Conservation (phyloP, 345 rosid genomes). For the Gossypium sturtianum region DNA sequence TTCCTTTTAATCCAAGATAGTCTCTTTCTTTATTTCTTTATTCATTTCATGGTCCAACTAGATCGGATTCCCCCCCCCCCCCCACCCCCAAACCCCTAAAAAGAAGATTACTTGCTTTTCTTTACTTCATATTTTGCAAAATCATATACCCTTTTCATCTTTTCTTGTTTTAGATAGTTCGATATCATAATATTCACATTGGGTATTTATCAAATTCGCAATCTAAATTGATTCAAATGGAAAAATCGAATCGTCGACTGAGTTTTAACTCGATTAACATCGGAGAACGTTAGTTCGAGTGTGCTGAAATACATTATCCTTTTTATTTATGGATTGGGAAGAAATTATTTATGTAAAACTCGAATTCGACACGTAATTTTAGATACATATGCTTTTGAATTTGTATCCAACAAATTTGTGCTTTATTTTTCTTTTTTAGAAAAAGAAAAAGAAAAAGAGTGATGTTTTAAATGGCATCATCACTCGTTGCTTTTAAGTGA, state of each 20-base stretch:
- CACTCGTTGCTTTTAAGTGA: background rate
- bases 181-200: too few species aligned
- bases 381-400: too few species aligned
- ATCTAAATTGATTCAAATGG: too few species aligned
- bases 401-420: background rate
- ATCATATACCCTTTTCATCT: background rate
- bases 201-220: too few species aligned
- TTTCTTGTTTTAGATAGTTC: too few species aligned
- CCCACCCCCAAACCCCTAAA: background rate
- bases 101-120: conserved; percentile 10
- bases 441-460: too few species aligned
- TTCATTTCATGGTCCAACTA: conserved; percentile 9
- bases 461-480: background rate
- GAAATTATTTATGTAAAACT: too few species aligned
- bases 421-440: too few species aligned
- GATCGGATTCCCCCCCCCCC: background rate
- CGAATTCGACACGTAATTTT: too few species aligned
- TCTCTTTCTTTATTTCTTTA: background rate
- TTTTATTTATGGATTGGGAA: too few species aligned
- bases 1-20: conserved; percentile 20
- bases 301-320: too few species aligned
- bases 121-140: conserved; percentile 8
- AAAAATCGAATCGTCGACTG: accelerated
- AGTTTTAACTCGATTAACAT: too few species aligned
- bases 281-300: accelerated